Conservation (phyloP, 495 filamentous ascomycete species). For the Margaritispora aquatica region DNA sequence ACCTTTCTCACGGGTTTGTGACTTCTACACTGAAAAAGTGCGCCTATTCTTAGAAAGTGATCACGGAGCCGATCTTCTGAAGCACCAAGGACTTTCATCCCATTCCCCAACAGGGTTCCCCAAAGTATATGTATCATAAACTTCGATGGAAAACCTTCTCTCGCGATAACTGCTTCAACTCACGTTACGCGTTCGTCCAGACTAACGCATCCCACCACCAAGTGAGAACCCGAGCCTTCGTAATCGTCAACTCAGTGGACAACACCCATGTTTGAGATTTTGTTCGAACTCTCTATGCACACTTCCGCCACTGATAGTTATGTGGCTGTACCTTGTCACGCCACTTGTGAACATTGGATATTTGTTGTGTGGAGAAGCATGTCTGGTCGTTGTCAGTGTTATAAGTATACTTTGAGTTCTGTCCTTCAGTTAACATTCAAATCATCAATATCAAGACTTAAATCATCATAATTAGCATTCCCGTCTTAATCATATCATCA, state of each 20-base stretch:
- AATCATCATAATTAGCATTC: background rate
- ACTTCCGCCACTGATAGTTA: background rate
- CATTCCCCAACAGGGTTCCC: constrained; percentile 1
- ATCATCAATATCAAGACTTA: constrained; percentile 13
- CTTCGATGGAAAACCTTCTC: background rate
- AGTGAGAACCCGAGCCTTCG: background rate
- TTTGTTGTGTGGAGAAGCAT: constrained; percentile 1
- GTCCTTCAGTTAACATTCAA: constrained; percentile 7
- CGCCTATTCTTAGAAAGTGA: background rate
- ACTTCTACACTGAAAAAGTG: background rate
- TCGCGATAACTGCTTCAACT: background rate
- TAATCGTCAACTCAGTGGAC: background rate
- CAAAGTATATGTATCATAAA: constrained; percentile 10
- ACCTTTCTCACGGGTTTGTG: too few relatives aligned
- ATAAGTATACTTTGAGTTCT: constrained; percentile 18
- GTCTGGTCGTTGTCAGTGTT: background rate
- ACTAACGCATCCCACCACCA: background rate
- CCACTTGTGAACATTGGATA: background rate
- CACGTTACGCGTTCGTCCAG: background rate
- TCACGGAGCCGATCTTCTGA: background rate
- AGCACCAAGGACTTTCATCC: background rate
- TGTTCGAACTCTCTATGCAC: background rate
- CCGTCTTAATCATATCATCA: constrained; percentile 4
- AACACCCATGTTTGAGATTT: constrained; percentile 5
- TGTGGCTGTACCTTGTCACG: background rate